Percentiles rank a stretch among this genome's conserved stretches.
phyloP scores from a whole-genome alignment of 2,329 filamentous ascomycete species.

The Sclerotinia minor region DNA sequence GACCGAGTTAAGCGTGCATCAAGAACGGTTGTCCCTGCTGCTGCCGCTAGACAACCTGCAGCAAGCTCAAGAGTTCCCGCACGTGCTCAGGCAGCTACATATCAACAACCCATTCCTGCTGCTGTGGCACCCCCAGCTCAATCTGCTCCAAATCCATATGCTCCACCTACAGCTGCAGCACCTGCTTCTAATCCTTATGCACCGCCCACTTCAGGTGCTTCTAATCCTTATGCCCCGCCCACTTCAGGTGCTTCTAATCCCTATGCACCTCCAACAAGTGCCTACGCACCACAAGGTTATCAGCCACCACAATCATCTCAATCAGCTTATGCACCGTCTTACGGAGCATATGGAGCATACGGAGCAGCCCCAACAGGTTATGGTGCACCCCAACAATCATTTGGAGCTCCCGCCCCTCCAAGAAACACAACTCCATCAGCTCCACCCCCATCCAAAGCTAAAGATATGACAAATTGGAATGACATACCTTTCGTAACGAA shows the following conservation, averaged over 20 bases:
- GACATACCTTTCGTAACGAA: conserved; percentile 87
- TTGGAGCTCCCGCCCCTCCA: conserved; percentile 60
- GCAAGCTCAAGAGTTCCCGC: conserved; percentile 46
- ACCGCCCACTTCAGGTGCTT: conserved; percentile 39
- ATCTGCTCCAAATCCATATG: conserved; percentile 43
- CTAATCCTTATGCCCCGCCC: conserved; percentile 52
- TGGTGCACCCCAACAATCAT: conserved; percentile 42
- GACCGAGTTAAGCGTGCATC: conserved; percentile 84
- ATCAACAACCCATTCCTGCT: conserved; percentile 51
- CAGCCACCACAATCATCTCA: conserved; percentile 45
- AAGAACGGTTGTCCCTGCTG: conserved; percentile 54
- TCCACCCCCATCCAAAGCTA: conserved; percentile 67
- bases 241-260: conserved; percentile 46
- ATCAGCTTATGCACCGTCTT: conserved; percentile 41
- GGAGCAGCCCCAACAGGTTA: conserved; percentile 38
- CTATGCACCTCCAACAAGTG: conserved; percentile 48
- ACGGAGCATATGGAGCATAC: conserved; percentile 36
- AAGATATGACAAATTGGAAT: conserved; percentile 84
- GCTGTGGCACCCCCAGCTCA: conserved; percentile 32
- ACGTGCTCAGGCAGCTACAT: conserved; percentile 46
- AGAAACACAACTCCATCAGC: conserved; percentile 68
- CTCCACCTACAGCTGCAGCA: conserved; percentile 39
- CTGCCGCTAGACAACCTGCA: conserved; percentile 41
- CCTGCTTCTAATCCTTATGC: conserved; percentile 52
- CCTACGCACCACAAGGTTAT: conserved; percentile 45